These are phyloP conservation scores for Termitomyces sp. DNA, from an alignment of 768 basidiomycete species.

Conservation along the genomic window DNA sequence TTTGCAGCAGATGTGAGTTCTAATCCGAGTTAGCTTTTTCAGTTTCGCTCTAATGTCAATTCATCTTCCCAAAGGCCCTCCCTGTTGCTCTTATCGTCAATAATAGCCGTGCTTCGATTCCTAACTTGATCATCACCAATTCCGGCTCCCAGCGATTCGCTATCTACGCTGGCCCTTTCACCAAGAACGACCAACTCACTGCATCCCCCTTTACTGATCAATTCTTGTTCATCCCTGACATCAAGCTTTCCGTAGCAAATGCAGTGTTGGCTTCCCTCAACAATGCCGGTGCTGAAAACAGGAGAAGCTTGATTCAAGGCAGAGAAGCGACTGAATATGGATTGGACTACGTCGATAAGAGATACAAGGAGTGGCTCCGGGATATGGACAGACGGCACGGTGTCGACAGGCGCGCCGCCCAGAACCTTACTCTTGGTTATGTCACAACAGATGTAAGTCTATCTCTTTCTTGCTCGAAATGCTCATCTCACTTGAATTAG, in stretches of 20 bases:
- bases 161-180: conserved; percentile 67
- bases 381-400: conserved; percentile 47
- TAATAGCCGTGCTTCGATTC: conserved; percentile 57
- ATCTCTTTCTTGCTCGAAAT: neutral
- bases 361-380: conserved; percentile 45
- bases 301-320: conserved; percentile 23
- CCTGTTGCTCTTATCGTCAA: conserved; percentile 58
- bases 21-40: neutral
- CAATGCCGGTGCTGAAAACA: conserved; percentile 18
- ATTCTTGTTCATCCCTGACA: conserved; percentile 59
- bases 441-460: conserved; percentile 43
- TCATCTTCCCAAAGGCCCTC: conserved; percentile 35
- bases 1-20: conserved; percentile 44
- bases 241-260: conserved; percentile 49
- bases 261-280: conserved; percentile 55
- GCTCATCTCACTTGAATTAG: conserved; percentile 24
- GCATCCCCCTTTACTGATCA: conserved; percentile 65
- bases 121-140: conserved; percentile 65
- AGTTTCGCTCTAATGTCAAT: neutral
- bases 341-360: conserved; percentile 5
- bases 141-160: conserved; percentile 67
- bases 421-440: conserved; percentile 68
- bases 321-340: conserved; percentile 25
- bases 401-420: conserved; percentile 37
- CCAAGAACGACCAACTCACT: conserved; percentile 79